Conservation (phyloP, 495 filamentous ascomycete genomes). For the Hypoxylon lenormandii region DNA sequence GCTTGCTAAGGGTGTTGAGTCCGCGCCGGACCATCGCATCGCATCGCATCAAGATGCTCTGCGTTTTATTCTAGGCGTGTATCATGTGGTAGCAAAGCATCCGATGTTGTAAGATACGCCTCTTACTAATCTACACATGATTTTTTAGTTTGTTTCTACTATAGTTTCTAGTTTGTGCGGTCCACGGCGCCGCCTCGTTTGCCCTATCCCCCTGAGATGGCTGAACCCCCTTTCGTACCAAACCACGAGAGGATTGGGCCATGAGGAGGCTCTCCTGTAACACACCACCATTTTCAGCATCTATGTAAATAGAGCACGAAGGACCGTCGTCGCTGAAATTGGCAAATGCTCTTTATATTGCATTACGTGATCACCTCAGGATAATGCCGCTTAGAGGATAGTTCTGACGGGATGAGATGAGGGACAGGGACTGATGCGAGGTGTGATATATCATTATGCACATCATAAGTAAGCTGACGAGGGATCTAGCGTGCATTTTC, state of each 20-base stretch:
- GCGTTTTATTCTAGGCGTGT: no score
- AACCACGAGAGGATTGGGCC: background rate
- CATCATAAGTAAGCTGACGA: background rate
- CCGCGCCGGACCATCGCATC: no score
- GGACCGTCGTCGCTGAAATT: background rate
- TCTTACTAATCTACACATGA: no score
- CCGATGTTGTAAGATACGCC: no score
- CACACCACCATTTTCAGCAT: background rate
- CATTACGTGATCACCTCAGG: background rate
- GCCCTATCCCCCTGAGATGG: background rate
- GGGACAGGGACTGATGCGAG: background rate
- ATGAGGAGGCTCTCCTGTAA: background rate
- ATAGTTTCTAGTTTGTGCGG: background rate
- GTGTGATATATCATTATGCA: background rate
- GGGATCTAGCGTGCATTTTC: background rate
- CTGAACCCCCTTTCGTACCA: background rate
- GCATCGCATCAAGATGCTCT: no score
- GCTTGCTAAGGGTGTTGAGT: no score
- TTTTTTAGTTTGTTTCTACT: background rate
- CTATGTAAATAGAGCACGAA: slow-evolving; percentile 2
- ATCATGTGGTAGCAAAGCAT: no score
- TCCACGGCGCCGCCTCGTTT: background rate
- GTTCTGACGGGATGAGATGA: background rate
- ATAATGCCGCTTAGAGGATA: background rate
- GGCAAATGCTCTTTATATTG: background rate